Evolutionary conservation across 1,284 basidiomycete genomes (phyloP).

Genomic region (Kwoniella shivajii): DNA sequence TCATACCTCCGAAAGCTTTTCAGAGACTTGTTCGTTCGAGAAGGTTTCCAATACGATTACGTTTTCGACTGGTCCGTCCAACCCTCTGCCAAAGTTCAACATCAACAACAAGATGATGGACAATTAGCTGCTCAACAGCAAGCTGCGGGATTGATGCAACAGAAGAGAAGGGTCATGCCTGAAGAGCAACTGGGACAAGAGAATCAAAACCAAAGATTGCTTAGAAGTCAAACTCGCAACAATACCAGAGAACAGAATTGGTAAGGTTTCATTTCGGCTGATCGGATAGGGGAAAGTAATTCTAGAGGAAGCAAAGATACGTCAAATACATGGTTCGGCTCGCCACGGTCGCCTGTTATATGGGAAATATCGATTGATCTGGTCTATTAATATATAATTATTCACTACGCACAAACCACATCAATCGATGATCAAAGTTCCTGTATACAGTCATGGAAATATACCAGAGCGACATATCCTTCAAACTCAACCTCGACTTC

Average conservation of each 20-base stretch:
- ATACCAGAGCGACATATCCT: background rate
- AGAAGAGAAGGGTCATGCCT: constrained; percentile 23
- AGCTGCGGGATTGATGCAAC: constrained; percentile 9
- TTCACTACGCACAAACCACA: background rate
- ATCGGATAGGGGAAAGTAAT: constrained; percentile 9
- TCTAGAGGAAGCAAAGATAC: background rate
- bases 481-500: background rate
- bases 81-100: constrained; percentile 36
- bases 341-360: constrained; percentile 16
- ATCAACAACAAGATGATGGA: constrained; percentile 17
- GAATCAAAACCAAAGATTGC: constrained; percentile 42
- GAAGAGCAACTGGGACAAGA: constrained; percentile 22
- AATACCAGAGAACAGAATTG: constrained; percentile 36
- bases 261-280: constrained; percentile 16
- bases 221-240: constrained; percentile 50
- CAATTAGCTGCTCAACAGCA: constrained; percentile 23
- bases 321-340: constrained; percentile 29
- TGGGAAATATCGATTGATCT: background rate
- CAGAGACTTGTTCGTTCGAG: constrained; percentile 94
- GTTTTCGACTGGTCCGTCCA: constrained; percentile 98
- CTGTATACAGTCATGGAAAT: background rate
- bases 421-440: background rate
- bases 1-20: constrained; percentile 97
- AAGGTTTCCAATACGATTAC: constrained; percentile 97
- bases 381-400: background rate